Evolutionary conservation across 805 yeast species (phyloP), one percentile per base, ranked within the genome.

Genomic region (Brettanomyces anomalus): DNA sequence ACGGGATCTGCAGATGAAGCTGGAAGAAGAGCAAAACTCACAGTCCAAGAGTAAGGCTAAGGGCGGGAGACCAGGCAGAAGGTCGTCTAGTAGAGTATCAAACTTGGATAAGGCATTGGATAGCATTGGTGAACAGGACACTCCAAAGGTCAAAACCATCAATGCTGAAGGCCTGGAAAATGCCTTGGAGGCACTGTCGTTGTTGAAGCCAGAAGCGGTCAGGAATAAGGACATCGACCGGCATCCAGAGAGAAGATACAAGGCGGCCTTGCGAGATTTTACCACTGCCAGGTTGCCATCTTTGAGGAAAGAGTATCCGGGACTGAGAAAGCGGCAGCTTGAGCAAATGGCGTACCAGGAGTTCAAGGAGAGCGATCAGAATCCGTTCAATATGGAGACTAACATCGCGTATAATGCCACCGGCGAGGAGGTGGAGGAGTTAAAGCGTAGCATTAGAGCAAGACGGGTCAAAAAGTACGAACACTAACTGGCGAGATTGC

Each of bases 231-330:
- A 78, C 41, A 68, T 85, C 41, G 95, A 85, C 46, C 78, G 87
- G 61, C 95, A 85, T 53, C 95, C 95, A 8, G 95, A 85, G 67
- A 76, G 94, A 64, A 75, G 95, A 57, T 83, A 81, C 63, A 85
- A 85, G 66, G 86, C 90, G 20, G 95, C 95, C 0, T 68, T 69
- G 44, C 70, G 76, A 11, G 86, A 85, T 1, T 85, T 65, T 55
- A 86, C 85, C 53, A 90, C 79, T 48, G 66, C 70, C 43, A 72
- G 90, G 53, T 57, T 82, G 35, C 90, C 93, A 4, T 86, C 81
- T 55, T 44, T 81, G 43, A 78, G 80, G 62, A 71, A 77, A 58
- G 95, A 85, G 61, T 68, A 79, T 52, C 88, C 89, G 4, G 95
- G 95, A 13, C 68, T 85, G 52, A 74, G 94, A 54, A 70, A 79